Evolutionary conservation across 306 rosid genomes (phyloP), one percentile per base, ranked within the genome.

Genomic region (Vigna hirtella): DNA sequence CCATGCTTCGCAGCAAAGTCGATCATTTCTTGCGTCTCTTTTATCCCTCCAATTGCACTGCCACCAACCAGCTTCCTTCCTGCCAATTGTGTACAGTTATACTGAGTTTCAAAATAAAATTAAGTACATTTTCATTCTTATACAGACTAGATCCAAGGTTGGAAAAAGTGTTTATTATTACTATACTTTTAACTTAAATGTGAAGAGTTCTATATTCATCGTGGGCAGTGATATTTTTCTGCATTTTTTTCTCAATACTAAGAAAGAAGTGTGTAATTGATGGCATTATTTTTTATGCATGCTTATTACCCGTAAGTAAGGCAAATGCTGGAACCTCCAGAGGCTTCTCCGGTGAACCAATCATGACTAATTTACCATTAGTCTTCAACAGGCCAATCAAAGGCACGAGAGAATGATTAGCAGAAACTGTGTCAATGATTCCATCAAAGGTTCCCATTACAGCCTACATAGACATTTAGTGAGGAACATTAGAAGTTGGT

Each of bases 391-490:
- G 24, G 17, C 56, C 77, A 74, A 82, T 38, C 10, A 87, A 49
- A 30, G 91, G 90, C 4, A 82, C 14, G 0, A 89, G 80, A 20
- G 91, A 69, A 70, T 89, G 93, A 6, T 1, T 0, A 0, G 66
- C 66, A 1, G 88, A 86, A 47, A 87, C 88, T 0, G 93, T 86
- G 51, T 87, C 93, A 53, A 89, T 70, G 32, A 89, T 86, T 2
- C 93, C 93, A 69, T 89, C 91, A 62, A 89, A 43, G 18, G 66
- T 66, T 1, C 83, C 86, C 4, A 16, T 6, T 42, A 79, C 88
- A 75, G 59, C 80, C 89, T 85, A 49, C 17, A 59, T 10, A 55
- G 15, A 55, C 11, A 20, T 56, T 56, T 22, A 66, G 5, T 65
- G 13, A 65, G 61, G 2, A 70, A 64, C 66, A 70, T 68, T 51